A percentile compares a stretch with the other conserved stretches of the same genome.
phyloP scores from a whole-genome alignment of 108 stramenopile genomes.

The Conticribra weissflogii region DNA sequence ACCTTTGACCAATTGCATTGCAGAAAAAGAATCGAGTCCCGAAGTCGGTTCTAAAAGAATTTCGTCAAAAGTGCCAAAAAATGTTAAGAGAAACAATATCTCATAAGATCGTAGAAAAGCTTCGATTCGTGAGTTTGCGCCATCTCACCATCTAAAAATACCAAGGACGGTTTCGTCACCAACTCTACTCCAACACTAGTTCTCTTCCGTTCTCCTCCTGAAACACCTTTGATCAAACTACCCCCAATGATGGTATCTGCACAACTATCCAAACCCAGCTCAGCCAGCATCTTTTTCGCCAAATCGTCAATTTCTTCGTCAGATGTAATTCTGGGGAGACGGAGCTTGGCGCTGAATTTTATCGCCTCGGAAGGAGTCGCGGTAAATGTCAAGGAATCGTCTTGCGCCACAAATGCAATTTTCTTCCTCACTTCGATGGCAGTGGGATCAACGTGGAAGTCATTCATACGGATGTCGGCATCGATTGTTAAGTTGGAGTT shows the following conservation, averaged over 20 bases:
- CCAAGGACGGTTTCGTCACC: slow-evolving; percentile 70
- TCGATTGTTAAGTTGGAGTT: slow-evolving; percentile 40
- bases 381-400: slow-evolving; percentile 79
- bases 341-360: slow-evolving; percentile 78
- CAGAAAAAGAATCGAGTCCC: slow-evolving; percentile 78
- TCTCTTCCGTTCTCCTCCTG: slow-evolving; percentile 80
- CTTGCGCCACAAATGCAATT: slow-evolving; percentile 89
- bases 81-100: no score
- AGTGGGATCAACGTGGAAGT: slow-evolving; percentile 67
- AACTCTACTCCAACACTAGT: slow-evolving; percentile 79
- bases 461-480: slow-evolving; percentile 71
- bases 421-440: slow-evolving; percentile 66
- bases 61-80: no score
- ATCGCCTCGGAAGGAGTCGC: slow-evolving; percentile 89
- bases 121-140: no score
- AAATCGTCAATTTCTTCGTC: slow-evolving; percentile 61
- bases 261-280: slow-evolving; percentile 71
- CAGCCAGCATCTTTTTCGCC: slow-evolving; percentile 71
- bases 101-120: no score
- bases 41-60: slow-evolving; percentile 58
- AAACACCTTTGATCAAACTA: slow-evolving; percentile 69
- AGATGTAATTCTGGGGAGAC: slow-evolving; percentile 64
- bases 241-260: slow-evolving; percentile 79
- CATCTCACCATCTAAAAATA: slow-evolving; percentile 70
- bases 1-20: slow-evolving; percentile 65